These are phyloP conservation scores for Lichina pygmaea DNA, from an alignment of 495 filamentous ascomycete species.

Conservation along the genomic window DNA sequence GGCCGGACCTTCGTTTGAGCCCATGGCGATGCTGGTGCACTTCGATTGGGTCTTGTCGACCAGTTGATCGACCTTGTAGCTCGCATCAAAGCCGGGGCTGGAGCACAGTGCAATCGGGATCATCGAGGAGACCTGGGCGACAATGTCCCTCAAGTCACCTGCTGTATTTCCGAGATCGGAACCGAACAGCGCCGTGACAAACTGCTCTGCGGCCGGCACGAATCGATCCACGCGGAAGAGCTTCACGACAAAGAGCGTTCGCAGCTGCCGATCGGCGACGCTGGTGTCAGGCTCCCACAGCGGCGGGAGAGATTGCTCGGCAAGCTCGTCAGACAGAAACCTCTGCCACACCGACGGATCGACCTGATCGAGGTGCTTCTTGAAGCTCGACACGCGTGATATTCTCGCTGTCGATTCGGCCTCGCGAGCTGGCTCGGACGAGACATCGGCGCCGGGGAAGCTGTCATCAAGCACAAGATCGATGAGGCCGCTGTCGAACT, in stretches of 20 bases:
- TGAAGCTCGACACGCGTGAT: conserved; percentile 43
- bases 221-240: conserved; percentile 88
- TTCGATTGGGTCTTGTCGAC: conserved; percentile 56
- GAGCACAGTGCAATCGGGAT: conserved; percentile 80
- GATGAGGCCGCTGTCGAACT: conserved; percentile 73
- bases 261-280: conserved; percentile 47
- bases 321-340: conserved; percentile 65
- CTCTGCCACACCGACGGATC: conserved; percentile 41
- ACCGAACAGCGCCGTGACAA: conserved; percentile 79
- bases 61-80: conserved; percentile 90
- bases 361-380: conserved; percentile 35
- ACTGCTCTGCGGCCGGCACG: conserved; percentile 71
- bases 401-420: conserved; percentile 44
- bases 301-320: conserved; percentile 61
- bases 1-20: conserved; percentile 75
- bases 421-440: conserved; percentile 29
- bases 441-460: conserved; percentile 52
- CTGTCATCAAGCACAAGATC: conserved; percentile 63
- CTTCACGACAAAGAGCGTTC: conserved; percentile 69
- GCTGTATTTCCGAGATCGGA: conserved; percentile 49
- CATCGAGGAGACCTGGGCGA: conserved; percentile 57
- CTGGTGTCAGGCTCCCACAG: conserved; percentile 41
- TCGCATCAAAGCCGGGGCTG: conserved; percentile 89
- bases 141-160: conserved; percentile 62
- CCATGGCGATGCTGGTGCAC: conserved; percentile 97